Base-by-base conservation (phyloP, 192 early-diverging fungal species). In the Podochytrium sp. region DNA sequence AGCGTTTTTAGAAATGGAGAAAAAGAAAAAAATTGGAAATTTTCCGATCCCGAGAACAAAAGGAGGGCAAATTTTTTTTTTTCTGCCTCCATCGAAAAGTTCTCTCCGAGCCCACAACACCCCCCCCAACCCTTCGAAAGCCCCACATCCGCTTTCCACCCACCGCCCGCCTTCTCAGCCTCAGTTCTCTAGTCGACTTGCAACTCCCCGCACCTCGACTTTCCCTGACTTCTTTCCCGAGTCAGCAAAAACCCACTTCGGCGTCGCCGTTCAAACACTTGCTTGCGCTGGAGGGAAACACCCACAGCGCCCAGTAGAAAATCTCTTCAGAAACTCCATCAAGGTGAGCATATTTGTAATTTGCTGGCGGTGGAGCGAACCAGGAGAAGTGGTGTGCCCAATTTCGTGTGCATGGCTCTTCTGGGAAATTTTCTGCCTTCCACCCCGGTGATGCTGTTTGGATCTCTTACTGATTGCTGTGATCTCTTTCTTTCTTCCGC, bases 231-330 rank as follows among this genome's bases (percentile, higher is more conserved):
- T 25, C 18, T 10, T 27, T 25, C 25, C 55, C 14, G 27, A n/a
- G 18, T 40, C 29, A 34, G 35, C 18, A 25, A 20, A 50, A 16
- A 41, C 53, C 52, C 57, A 32, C 34, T 32, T 25, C 37, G 55
- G 34, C 69, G 41, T 43, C 69, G 69, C 69, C 69, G 69, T 57
- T 71, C 16, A 7, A 20, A 18, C 41, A 29, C 42, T 40, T 40
- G 37, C 40, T 30, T 27, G 69, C 69, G 69, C 69, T 71, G 49
- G n/a, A 55, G 69, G 69, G 69, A 71, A 52, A 16, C 49, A 55
- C 69, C 69, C 69, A 55, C 55, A 71, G 69, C 69, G 69, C 69
- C 69, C 40, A 29, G 20, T 43, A 42, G 69, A 71, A 71, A 71
- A 71, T 71, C 69, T 60, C 69, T 71, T 71, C 69, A 59, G 55